Conservation (phyloP, 495 filamentous ascomycete genomes). For the Neurospora tetrasperma region DNA sequence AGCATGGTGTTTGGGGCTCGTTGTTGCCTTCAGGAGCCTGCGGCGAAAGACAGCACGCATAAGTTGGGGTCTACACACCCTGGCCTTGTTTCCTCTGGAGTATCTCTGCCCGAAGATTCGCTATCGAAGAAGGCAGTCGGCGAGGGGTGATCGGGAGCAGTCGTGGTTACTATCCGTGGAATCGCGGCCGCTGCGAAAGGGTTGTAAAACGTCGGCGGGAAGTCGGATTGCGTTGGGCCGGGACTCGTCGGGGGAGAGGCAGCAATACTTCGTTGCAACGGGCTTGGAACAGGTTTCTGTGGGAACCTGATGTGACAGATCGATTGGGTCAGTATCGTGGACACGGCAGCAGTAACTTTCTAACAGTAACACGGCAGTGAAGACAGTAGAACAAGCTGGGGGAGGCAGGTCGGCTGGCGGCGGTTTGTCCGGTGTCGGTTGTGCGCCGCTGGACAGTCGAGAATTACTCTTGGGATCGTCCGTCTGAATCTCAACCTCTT, state of each 20-base stretch:
- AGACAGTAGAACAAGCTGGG: conserved; percentile 12
- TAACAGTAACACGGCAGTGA: conserved; percentile 25
- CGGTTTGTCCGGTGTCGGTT: conserved; percentile 5
- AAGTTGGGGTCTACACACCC: conserved; percentile 22
- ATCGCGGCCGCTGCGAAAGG: conserved; percentile 13
- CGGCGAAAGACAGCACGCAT: conserved; percentile 6
- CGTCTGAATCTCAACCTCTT: not conserved
- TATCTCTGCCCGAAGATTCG: conserved; percentile 24
- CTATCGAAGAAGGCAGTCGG: conserved; percentile 25
- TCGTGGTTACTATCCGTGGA: conserved; percentile 29
- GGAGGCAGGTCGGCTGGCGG: conserved; percentile 9
- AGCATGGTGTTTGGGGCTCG: conserved; percentile 12
- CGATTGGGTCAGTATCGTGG: conserved; percentile 27
- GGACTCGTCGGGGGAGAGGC: conserved; percentile 33
- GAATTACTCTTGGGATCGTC: not conserved
- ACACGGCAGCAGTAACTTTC: conserved; percentile 20
- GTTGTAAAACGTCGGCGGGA: conserved; percentile 20
- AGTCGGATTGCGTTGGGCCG: conserved; percentile 28
- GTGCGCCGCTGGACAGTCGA: not conserved
- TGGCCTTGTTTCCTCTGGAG: conserved; percentile 23
- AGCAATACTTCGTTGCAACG: conserved; percentile 29
- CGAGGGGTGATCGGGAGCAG: conserved; percentile 18
- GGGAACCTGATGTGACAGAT: conserved; percentile 24
- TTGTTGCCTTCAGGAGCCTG: conserved; percentile 5
- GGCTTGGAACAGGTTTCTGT: conserved; percentile 32